These are phyloP conservation scores for Aphanomyces cochlioides DNA, from an alignment of 352 stramenopile species.

Conservation along the genomic window DNA sequence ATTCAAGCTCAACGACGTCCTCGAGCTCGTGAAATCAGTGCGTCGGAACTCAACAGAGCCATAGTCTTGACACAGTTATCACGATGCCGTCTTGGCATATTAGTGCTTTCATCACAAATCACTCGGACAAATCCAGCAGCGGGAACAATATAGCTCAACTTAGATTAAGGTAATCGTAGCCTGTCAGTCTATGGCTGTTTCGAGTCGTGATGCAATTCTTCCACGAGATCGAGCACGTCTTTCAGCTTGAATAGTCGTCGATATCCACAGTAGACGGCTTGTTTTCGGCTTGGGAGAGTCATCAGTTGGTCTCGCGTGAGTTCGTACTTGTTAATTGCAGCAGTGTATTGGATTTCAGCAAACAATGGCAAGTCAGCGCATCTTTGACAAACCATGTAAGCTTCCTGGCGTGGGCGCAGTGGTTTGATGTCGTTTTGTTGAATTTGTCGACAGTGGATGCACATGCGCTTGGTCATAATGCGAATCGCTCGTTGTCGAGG, in stretches of 20 bases:
- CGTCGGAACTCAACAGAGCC: too few relatives aligned
- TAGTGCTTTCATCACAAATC: too few relatives aligned
- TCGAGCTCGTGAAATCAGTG: neutral
- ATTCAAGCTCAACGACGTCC: neutral
- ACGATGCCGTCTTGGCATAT: too few relatives aligned
- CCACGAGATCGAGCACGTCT: neutral
- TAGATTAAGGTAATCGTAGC: too few relatives aligned
- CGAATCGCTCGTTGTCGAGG: neutral
- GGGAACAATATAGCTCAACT: too few relatives aligned
- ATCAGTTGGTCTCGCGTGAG: neutral
- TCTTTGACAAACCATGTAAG: neutral
- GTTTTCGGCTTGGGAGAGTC: neutral
- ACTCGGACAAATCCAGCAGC: too few relatives aligned
- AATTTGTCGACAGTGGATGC: neutral
- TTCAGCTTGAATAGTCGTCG: neutral
- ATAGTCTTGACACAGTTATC: too few relatives aligned
- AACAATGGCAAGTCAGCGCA: neutral
- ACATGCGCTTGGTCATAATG: neutral
- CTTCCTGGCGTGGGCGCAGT: neutral
- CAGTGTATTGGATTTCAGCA: neutral
- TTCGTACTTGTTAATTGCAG: neutral
- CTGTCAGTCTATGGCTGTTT: too few relatives aligned
- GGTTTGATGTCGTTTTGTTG: neutral
- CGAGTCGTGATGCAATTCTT: neutral
- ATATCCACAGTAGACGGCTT: neutral